phyloP scores from a whole-genome alignment of 306 rosid species.

The Quercus variabilis region DNA sequence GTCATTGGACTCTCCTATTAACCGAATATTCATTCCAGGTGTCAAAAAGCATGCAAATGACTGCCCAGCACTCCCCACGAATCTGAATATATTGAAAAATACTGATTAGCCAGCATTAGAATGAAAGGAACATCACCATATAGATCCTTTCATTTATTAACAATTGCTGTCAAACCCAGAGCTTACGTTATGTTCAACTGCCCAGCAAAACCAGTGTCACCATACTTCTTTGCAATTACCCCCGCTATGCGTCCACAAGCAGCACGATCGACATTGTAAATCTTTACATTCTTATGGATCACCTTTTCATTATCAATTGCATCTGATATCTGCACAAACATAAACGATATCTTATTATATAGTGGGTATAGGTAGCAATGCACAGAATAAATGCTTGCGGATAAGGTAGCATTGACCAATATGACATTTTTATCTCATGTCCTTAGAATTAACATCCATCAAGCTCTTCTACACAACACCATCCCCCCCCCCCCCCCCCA shows the following conservation, averaged over 20 bases:
- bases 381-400: neutral
- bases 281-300: conserved; percentile 58
- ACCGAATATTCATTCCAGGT: conserved; percentile 96
- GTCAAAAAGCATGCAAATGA: conserved; percentile 97
- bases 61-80: conserved; percentile 96
- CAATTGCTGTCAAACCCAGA: conserved; percentile 8
- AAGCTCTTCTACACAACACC: neutral
- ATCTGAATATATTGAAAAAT: conserved; percentile 49
- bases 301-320: conserved; percentile 84
- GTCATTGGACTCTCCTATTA: conserved; percentile 95
- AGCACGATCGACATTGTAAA: conserved; percentile 88
- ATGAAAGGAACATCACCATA: neutral
- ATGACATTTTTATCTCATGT: neutral
- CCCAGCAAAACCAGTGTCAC: conserved; percentile 98
- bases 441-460: neutral
- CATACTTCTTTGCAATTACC: conserved; percentile 86
- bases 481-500: neutral
- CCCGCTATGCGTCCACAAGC: conserved; percentile 95
- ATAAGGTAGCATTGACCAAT: neutral
- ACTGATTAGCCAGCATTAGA: conserved; percentile 20
- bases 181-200: conserved; percentile 88
- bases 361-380: conserved; percentile 3
- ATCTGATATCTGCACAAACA: conserved; percentile 65
- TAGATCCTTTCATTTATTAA: conserved; percentile 6
- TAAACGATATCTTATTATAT: neutral